phyloP scores from a whole-genome alignment of 2,329 filamentous ascomycete genomes.

The Penicillium crustosum region DNA sequence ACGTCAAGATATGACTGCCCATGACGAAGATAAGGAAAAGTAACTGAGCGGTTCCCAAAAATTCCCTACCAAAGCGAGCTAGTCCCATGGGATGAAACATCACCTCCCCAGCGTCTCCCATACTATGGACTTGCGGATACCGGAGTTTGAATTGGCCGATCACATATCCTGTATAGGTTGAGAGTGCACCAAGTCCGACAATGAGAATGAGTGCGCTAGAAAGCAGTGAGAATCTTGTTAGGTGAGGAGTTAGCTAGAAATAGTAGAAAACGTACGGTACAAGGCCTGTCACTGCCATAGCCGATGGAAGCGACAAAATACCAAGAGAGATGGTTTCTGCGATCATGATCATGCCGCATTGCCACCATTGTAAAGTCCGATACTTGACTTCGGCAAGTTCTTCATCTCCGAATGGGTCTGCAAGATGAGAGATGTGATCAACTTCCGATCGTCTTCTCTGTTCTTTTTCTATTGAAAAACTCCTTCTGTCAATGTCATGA shows the following conservation, averaged over 20 bases:
- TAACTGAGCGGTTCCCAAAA: constrained; percentile 60
- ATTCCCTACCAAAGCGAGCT: constrained; percentile 58
- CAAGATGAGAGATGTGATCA: not conserved
- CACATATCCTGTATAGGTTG: constrained; percentile 59
- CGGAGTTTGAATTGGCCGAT: constrained; percentile 57
- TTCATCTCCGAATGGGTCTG: constrained; percentile 16
- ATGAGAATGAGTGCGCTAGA: constrained; percentile 53
- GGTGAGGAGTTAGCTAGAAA: rapidly evolving
- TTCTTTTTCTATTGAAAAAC: not conserved
- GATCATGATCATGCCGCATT: constrained; percentile 22
- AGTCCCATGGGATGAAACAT: constrained; percentile 58
- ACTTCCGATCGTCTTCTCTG: not conserved
- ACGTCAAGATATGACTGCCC: constrained; percentile 66
- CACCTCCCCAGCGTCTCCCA: constrained; percentile 65
- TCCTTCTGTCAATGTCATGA: not conserved
- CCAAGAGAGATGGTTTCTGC: constrained; percentile 49
- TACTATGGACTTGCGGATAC: constrained; percentile 60
- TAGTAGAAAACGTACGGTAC: constrained; percentile 40
- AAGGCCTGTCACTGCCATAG: constrained; percentile 52
- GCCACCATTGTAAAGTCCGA: constrained; percentile 17
- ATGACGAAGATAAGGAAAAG: constrained; percentile 66
- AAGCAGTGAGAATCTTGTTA: not conserved
- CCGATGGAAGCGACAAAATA: constrained; percentile 55
- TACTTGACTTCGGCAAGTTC: constrained; percentile 12
- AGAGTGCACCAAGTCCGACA: constrained; percentile 51